Base-by-base conservation (phyloP, 1,284 basidiomycete species). In the Megacollybia platyphylla region DNA sequence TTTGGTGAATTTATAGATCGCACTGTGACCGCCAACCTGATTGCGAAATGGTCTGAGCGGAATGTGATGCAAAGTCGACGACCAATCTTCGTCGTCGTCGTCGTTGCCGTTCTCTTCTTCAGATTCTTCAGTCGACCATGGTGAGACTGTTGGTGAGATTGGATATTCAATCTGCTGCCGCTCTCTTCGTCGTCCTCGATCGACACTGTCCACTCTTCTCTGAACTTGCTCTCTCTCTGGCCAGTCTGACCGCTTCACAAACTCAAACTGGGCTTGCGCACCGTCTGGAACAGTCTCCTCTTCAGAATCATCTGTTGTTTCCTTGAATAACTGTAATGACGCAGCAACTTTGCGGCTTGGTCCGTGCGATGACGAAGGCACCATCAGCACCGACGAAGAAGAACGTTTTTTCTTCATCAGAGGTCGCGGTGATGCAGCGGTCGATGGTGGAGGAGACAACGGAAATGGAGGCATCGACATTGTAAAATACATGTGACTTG, bases 1-100 rank as follows among this genome's bases (percentile, higher is more conserved):
- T 52, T 91, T 90, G 2, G 94, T 97, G 55, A 99, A 98, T 59
- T 93, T 93, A 65, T 98, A 98, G 55, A 99, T 97, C 47, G 90
- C 86, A 52, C 79, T 90, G 61, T 99, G 94, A 1, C 94, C 94
- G 35, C 94, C 94, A 18, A 99, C 94, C 62, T 97, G 93, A 56
- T 99, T 97, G 44, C 89, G 81, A 63, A 96, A 99, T 1, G 96
- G 96, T 45, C 88, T 82, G 4, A 99, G 68, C 30, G 94, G 94
- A 37, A 99, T 92, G 43, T 91, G 88, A n/a, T 75, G 68, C 9
- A 71, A 65, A 29, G 62, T 64, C 26, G 71, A 58, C 44, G 66
- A 56, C 47, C 69, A 51, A 42, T 65, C 59, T 27, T 59, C 41
- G 49, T 52, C 45, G 35, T 58, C 55, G 34, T 47, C 55, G 27